phyloP scores from a whole-genome alignment of 1,284 basidiomycete species.

The Pseudozyma flocculosa region DNA sequence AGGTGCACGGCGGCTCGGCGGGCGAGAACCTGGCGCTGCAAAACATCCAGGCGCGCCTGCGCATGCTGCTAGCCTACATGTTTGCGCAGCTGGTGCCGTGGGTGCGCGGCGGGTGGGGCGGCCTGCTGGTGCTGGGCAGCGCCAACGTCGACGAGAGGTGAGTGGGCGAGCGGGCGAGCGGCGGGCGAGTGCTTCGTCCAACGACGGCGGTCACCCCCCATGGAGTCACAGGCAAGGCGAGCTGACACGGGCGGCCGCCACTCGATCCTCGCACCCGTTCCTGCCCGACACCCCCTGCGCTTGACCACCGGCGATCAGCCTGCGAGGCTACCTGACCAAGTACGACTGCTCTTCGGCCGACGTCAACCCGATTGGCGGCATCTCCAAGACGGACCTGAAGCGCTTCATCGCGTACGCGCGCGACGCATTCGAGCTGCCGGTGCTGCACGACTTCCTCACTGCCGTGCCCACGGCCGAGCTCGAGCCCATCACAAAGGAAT shows the following conservation, averaged over 20 bases:
- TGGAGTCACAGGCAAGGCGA: too few species aligned
- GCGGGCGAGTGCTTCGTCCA: too few species aligned
- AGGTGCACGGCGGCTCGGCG: constrained; percentile 78
- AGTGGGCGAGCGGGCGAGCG: too few species aligned
- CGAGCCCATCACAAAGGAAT: constrained; percentile 88
- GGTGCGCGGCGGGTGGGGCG: constrained; percentile 80
- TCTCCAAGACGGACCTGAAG: constrained; percentile 96
- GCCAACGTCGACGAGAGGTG: constrained; percentile 96
- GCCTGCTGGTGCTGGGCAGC: constrained; percentile 88
- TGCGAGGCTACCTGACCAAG: constrained; percentile 95
- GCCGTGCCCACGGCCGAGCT: constrained; percentile 94
- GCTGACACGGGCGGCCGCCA: too few species aligned
- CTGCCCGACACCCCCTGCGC: too few species aligned
- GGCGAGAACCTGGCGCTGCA: constrained; percentile 95
- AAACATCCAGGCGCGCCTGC: constrained; percentile 91
- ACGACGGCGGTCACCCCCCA: too few species aligned
- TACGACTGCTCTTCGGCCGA: constrained; percentile 83
- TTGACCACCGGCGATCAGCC: too few species aligned
- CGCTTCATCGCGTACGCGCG: constrained; percentile 86
- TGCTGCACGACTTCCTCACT: constrained; percentile 77
- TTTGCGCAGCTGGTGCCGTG: constrained; percentile 95
- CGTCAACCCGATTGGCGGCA: constrained; percentile 96
- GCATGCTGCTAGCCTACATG: constrained; percentile 96
- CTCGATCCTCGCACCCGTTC: too few species aligned
- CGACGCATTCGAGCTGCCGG: constrained; percentile 76